Evolutionary conservation across 495 filamentous ascomycete genomes (phyloP).

Genomic region (Trichoderma asperelloides): DNA sequence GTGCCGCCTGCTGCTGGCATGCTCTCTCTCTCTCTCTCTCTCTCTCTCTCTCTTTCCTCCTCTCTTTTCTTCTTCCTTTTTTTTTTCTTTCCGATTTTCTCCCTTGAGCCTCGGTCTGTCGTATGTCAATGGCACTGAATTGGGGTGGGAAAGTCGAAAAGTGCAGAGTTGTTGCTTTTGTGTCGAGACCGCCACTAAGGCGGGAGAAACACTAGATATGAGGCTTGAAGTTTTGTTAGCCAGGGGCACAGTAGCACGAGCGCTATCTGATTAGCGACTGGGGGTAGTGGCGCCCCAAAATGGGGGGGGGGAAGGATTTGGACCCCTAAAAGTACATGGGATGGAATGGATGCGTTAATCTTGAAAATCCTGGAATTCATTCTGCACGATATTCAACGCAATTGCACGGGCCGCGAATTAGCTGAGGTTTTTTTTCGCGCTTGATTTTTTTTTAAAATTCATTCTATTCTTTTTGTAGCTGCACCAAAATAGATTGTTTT

Average conservation of each 20-base stretch:
- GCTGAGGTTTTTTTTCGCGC: background rate
- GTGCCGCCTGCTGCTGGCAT: conserved; percentile 5
- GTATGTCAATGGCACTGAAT: background rate
- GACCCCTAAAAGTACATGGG: background rate
- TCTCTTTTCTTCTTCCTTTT: background rate
- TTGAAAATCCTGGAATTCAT: background rate
- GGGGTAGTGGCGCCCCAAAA: background rate
- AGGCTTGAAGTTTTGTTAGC: background rate
- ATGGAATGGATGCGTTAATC: no score
- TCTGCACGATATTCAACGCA: background rate
- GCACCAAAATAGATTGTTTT: no score
- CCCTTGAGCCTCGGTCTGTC: background rate
- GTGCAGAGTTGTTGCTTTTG: background rate
- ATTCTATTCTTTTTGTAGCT: no score
- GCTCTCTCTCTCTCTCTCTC: background rate
- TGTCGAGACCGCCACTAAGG: background rate
- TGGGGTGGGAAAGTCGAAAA: background rate
- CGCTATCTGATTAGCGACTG: background rate
- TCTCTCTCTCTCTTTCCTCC: no score
- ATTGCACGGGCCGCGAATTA: background rate
- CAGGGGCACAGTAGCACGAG: background rate
- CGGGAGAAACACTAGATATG: background rate
- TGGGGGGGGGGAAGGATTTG: background rate
- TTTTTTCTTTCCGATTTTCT: background rate
- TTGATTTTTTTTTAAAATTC: background rate